Base-by-base conservation (phyloP, 2,329 filamentous ascomycete genomes). In the Arachnomyces sp. region DNA sequence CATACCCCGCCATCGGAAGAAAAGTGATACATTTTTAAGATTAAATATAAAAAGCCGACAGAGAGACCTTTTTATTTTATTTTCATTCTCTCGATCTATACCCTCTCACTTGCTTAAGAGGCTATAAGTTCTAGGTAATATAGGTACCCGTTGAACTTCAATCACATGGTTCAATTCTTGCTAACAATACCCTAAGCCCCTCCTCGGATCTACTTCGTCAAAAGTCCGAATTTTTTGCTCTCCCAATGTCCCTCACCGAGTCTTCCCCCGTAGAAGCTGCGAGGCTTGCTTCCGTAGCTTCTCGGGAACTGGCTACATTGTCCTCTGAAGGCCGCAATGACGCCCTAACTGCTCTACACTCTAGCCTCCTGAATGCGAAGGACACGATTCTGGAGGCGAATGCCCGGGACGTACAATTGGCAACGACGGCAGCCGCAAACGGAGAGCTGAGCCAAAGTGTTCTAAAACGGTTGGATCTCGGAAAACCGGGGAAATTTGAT, bases 401-500 rank as follows among this genome's bases (percentile, higher is more conserved):
- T 67, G 81, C 81, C 18, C 75, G 75, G 45, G 92, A 98, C 61
- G 74, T 98, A 39, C 78, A 81, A 39, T 69, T 75, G 34, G 92
- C 92, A 3, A 77, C 74, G 31, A 72, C 77, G 53, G 85, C 86
- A 36, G 86, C 85, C 14, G 76, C 80, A 12, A 77, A 80, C 54
- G 90, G 90, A 31, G 71, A 79, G 35, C 68, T 96, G 36, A 90
- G 81, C 60, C 75, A 83, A 55, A 92, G 86, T 56, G 74, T 96
- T 16, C 77, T 95, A 25, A 92, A 93, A 55, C 77, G 92, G 41
- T 74, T 98, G 45, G 90, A 98, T 63, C 71, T 98, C 36, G 80
- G 79, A 36, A 84, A 85, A 61, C 78, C 80, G 57, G 90, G 90
- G 43, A 96, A 96, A 68, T 98, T 84, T 73, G 89, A 95, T 57